Percentiles rank a stretch among this genome's conserved stretches.
Conservation (phyloP, 176 grass and related monocot genomes). For the Phragmites australis region DNA sequence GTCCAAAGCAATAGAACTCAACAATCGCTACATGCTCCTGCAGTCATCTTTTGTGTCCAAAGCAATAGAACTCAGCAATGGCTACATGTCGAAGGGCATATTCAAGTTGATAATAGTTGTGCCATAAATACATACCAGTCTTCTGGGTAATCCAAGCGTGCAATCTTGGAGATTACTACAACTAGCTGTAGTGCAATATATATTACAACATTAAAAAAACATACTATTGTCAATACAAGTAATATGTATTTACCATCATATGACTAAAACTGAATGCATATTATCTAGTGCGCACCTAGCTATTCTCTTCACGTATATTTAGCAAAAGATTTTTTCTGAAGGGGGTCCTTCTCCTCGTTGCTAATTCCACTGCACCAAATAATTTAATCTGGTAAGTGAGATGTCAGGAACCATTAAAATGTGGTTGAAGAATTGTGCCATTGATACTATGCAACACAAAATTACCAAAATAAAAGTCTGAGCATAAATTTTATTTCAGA, state of each 20-base stretch:
- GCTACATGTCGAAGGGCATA: neutral
- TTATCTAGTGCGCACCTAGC: slow-evolving; percentile 55
- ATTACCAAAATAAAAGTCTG: neutral
- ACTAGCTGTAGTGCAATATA: slow-evolving; percentile 88
- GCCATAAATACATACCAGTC: slow-evolving; percentile 61
- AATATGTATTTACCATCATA: neutral
- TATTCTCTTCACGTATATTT: slow-evolving; percentile 86
- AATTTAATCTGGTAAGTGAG: slow-evolving; percentile 17
- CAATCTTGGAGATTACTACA: slow-evolving; percentile 90
- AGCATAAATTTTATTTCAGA: neutral
- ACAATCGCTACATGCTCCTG: too few species aligned
- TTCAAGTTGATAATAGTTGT: slow-evolving; percentile 12
- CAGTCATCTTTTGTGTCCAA: too few species aligned
- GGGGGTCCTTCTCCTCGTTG: slow-evolving; percentile 90
- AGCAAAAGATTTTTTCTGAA: slow-evolving; percentile 78
- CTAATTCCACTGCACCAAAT: slow-evolving; percentile 75
- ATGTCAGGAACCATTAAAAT: neutral
- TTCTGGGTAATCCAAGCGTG: slow-evolving; percentile 91
- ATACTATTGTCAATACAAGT: neutral
- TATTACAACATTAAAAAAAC: slow-evolving; percentile 25
- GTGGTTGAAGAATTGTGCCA: neutral
- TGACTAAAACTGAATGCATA: neutral
- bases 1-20: too few species aligned
- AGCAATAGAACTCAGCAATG: too few species aligned
- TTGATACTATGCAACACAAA: neutral